Conservation (phyloP, 139 green algal genomes). For the Asterochloris erici region DNA sequence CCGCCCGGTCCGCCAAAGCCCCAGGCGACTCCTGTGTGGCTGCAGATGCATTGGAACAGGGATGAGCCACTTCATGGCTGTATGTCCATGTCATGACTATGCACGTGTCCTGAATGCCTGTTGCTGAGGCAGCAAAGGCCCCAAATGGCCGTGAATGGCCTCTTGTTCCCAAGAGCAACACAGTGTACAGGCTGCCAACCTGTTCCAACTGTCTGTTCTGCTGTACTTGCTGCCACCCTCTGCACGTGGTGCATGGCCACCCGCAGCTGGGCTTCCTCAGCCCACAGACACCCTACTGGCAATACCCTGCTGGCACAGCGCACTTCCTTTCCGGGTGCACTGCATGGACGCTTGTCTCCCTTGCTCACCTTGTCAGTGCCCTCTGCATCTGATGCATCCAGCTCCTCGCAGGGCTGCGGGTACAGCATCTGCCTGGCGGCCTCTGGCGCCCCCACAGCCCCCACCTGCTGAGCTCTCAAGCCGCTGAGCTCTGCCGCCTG, state of each 20-base stretch:
- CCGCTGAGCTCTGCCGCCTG: neutral
- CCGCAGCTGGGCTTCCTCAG: neutral
- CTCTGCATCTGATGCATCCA: slow-evolving; percentile 15
- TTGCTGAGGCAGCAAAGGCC: neutral
- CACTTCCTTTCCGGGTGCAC: neutral
- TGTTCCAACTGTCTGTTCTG: neutral
- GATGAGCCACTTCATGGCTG: neutral
- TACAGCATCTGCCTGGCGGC: neutral
- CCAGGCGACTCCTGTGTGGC: neutral
- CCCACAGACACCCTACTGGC: neutral
- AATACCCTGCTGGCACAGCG: too few species aligned
- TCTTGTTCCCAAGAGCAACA: neutral
- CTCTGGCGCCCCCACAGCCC: neutral
- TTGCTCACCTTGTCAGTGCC: too few species aligned
- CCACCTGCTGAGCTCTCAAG: neutral
- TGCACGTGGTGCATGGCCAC: neutral
- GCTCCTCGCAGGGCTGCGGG: slow-evolving; percentile 3
- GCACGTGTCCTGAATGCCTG: neutral
- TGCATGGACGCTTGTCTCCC: too few species aligned
- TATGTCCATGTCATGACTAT: neutral
- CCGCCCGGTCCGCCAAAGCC: slow-evolving; percentile 1
- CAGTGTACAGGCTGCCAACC: neutral
- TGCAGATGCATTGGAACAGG: neutral
- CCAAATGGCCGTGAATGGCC: neutral
- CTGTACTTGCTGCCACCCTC: neutral